Percentiles rank a stretch among this genome's conserved stretches.
Conservation (phyloP, 352 stramenopile genomes). For the Phytophthora aleatoria region DNA sequence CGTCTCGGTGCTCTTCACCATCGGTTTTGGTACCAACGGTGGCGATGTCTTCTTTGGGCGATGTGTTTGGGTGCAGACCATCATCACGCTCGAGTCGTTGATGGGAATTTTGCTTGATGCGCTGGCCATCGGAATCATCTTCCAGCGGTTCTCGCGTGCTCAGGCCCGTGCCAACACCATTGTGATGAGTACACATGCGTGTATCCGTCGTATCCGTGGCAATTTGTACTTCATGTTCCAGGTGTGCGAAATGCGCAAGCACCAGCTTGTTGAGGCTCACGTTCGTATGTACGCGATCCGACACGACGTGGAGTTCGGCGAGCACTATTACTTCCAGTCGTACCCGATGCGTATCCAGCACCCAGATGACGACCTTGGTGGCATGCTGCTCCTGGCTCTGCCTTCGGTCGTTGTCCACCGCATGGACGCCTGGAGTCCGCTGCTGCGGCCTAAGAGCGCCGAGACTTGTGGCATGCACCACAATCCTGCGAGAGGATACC, state of each 20-base stretch:
- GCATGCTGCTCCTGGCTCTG: slow-evolving; percentile 88
- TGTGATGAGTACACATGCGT: slow-evolving; percentile 92
- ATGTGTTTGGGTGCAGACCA: slow-evolving; percentile 91
- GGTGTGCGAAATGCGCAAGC: slow-evolving; percentile 91
- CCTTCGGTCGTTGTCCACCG: slow-evolving; percentile 94
- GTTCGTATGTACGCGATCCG: slow-evolving; percentile 95
- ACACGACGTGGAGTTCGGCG: slow-evolving; percentile 64
- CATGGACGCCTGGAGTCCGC: slow-evolving; percentile 91
- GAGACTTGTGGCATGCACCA: slow-evolving; percentile 60
- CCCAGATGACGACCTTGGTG: slow-evolving; percentile 92
- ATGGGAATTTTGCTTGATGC: slow-evolving; percentile 92
- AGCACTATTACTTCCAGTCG: slow-evolving; percentile 91
- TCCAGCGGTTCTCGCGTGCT: slow-evolving; percentile 92
- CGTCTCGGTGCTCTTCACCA: slow-evolving; percentile 80
- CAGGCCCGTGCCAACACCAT: slow-evolving; percentile 93
- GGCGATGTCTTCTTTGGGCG: slow-evolving; percentile 90
- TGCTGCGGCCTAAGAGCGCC: slow-evolving; percentile 75
- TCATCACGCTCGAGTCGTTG: slow-evolving; percentile 93
- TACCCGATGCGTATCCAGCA: slow-evolving; percentile 94
- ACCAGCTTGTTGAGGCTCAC: slow-evolving; percentile 95
- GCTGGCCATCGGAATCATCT: slow-evolving; percentile 94
- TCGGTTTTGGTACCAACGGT: slow-evolving; percentile 80
- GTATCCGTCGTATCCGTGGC: slow-evolving; percentile 88
- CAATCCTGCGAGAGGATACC: slow-evolving; percentile 61
- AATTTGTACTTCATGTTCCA: slow-evolving; percentile 95